A percentile compares a stretch with the other conserved stretches of the same genome.
Conservation (phyloP, 192 early-diverging fungal species). For the Spizellomyces sp. region DNA sequence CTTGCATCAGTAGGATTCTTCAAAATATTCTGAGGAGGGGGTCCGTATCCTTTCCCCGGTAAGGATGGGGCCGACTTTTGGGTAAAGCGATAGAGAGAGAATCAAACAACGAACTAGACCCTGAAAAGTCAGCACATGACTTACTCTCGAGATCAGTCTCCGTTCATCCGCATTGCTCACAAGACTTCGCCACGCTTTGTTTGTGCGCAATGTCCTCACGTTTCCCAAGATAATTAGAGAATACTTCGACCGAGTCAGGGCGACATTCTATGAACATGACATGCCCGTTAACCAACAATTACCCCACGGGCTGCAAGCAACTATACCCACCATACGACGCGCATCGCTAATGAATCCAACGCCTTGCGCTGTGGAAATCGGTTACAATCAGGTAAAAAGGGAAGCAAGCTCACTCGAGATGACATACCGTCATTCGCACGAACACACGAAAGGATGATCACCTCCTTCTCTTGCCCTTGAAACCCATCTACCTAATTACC, state of each 20-base stretch:
- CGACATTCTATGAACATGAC: slow-evolving; percentile 65
- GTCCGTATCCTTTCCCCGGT: no score
- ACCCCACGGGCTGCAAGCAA: background rate
- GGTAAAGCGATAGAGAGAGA: no score
- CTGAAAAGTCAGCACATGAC: background rate
- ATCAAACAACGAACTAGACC: no score
- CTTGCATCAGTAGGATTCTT: no score
- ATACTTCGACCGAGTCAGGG: slow-evolving; percentile 80
- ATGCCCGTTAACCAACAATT: background rate
- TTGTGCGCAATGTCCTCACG: slow-evolving; percentile 56
- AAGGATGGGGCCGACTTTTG: no score
- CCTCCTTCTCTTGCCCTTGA: slow-evolving; percentile 97
- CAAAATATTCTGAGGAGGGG: no score
- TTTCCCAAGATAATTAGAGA: slow-evolving; percentile 85
- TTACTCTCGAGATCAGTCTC: background rate
- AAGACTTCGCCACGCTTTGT: slow-evolving; percentile 73
- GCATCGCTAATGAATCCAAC: slow-evolving; percentile 85
- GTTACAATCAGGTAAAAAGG: background rate
- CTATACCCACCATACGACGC: slow-evolving; percentile 67
- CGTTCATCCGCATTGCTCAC: slow-evolving; percentile 67
- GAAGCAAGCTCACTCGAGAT: background rate
- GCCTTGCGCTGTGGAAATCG: slow-evolving; percentile 31
- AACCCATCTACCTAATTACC: slow-evolving; percentile 75
- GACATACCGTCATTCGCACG: slow-evolving; percentile 57
- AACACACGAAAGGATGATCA: slow-evolving; percentile 95